Base-by-base conservation (phyloP, 768 basidiomycete species). In the Leucocoprinus leucothites region DNA sequence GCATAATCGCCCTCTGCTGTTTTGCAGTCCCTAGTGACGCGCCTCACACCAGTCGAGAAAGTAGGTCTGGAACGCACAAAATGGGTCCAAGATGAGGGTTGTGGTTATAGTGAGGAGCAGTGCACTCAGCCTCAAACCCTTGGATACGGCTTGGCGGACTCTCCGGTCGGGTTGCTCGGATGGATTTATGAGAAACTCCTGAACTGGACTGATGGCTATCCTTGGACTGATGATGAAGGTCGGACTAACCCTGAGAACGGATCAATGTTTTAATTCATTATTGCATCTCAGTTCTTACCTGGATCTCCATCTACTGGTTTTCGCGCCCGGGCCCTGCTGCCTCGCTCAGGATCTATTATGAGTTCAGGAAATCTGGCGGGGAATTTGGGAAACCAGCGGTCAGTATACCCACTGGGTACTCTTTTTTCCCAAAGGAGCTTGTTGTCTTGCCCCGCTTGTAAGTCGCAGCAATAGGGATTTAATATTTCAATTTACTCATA, bases 281-380 rank as follows among this genome's bases (percentile, higher is more conserved):
- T n/a, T n/a, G n/a, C n/a, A n/a, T 53, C 11, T 31, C 5, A 84
- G 82, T 83, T 5, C 59, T 85, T n/a, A 82, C 79, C 0, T 85
- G 82, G 82, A 65, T 83, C 18, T 82, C 81, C 2, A 70, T 82
- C 9, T 83, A 79, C 60, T 79, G 74, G 72, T 82, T 84, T 67
- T 84, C 83, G 6, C 73, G 75, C 9, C 72, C 77, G 0, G 83
- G 83, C 0, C 83, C 85, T 5, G 73, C 82, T 2, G 81, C 84
- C 0, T 78, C 84, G 0, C n/a, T 79, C 7, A 71, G 83, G 11
- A 84, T 84, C 19, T 86, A 86, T 64, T 85, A 78, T 61, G 86
- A 86, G 61, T 58, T 64, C 19, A 54, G 26, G 44, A 64, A 65
- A 43, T 61, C 58, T 24, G 48, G 51, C 9, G 57, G 56, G 13